Evolutionary conservation across 2,329 filamentous ascomycete species (phyloP), one percentile per base, ranked within the genome.

Genomic region (Botrytis elliptica): DNA sequence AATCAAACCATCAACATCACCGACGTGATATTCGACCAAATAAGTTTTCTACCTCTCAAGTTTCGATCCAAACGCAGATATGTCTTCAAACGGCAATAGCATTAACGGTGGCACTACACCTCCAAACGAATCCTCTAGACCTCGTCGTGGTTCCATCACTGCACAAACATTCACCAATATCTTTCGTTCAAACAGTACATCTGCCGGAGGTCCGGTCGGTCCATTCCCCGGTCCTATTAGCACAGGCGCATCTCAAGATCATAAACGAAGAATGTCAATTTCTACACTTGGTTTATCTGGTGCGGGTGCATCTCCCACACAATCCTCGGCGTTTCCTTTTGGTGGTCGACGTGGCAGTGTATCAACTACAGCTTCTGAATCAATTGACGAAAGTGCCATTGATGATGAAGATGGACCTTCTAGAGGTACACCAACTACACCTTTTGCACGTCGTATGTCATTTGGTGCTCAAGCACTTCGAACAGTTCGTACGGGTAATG

Each of bases 371-470:
- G 84, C 83, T 71, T 90, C 88, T 5, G 87, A 89, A 73, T 88
- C 88, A 2, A 86, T 91, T 75, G 92, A 95, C 77, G 93, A 95
- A 83, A 91, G 84, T 78, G 92, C 91, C 67, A 87, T 92, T 75
- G 91, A 93, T 75, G 89, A 95, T 74, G 89, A 90, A 60, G 83
- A 85, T n/a, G 81, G 83, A 70, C 82, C 83, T 73, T 81, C 85
- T 57, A 88, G 86, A 79, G 88, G 88, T 77, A 86, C 88, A 25
- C 91, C 93, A 49, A 88, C 85, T 71, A 93, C 92, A 20, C 93
- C 94, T 49, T 95, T 95, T 81, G 89, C 89, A 74, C 91, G 95
- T 78, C 92, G 95, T 74, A 91, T 97, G 85, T 98, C 95, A 84
- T 97, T 97, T 80, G 95, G 95, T 75, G 92, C 92, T 75, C 90